Evolutionary conservation across 441 rosid species (phyloP), one percentile per base, ranked within the genome.

Genomic region (Aquilaria agallochum): DNA sequence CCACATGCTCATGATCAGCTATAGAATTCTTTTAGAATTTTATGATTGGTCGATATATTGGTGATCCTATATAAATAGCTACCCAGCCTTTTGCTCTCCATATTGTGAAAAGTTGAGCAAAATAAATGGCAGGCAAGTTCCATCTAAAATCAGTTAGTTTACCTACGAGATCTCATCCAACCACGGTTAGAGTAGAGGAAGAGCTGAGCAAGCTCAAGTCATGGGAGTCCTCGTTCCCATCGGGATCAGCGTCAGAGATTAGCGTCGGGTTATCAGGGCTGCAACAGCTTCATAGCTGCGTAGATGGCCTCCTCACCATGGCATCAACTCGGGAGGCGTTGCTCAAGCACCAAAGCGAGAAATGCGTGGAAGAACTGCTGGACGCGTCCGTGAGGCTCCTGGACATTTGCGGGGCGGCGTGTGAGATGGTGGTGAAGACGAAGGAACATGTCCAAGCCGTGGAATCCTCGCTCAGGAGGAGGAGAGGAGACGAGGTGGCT

Each of bases 141-240:
- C 80, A 75, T 31, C 69, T 73, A 31, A 74, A 93, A 75, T 87
- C 93, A 50, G 74, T 78, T 12, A 87, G 96, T 74, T 76, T 86
- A 54, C 87, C 91, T 53, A 74, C 91, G 59, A 81, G 85, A 52
- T 74, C 92, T 51, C 91, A 90, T 74, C 95, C 93, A 44, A 69
- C 60, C 65, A 80, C 86, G 15, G 42, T 54, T 44, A 73, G 53
- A 57, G 59, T 81, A 1, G 91, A 84, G 62, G 84, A 80, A 45
- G 80, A 75, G 75, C 76, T 83, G 5, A 62, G 62, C 67, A 76
- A 71, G 57, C 69, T 82, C 55, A 77, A 72, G 47, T 50, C 57
- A 53, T 67, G 58, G 64, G 77, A 69, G 50, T 71, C 61, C 55
- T 58, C 79, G 13, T 53, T 74, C 7, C 50, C 46, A 14, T 66